These are phyloP conservation scores for Phyllosticta capitalensis DNA, from an alignment of 2,329 filamentous ascomycete species.

Conservation along the genomic window DNA sequence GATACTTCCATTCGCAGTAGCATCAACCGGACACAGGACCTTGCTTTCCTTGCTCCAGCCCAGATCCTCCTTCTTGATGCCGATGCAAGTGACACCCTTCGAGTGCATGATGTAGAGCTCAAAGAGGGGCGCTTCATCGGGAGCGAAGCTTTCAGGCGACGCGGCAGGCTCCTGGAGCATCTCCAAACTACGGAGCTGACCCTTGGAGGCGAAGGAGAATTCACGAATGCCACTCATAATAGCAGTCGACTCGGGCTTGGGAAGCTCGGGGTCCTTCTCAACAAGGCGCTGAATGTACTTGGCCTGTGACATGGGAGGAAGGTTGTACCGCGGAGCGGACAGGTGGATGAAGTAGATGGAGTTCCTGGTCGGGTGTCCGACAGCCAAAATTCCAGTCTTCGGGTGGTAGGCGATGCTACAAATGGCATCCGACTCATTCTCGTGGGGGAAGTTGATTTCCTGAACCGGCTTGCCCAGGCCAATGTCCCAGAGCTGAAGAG, in stretches of 20 bases:
- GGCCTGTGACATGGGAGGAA: slow-evolving; percentile 73
- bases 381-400: slow-evolving; percentile 81
- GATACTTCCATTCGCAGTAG: slow-evolving; percentile 63
- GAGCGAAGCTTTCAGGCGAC: slow-evolving; percentile 42
- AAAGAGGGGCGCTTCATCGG: slow-evolving; percentile 68
- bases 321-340: slow-evolving; percentile 84
- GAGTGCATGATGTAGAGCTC: slow-evolving; percentile 98
- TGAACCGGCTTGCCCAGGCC: slow-evolving; percentile 91
- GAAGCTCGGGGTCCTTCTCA: slow-evolving; percentile 47
- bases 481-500: slow-evolving; percentile 95
- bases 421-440: slow-evolving; percentile 93
- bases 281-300: slow-evolving; percentile 74
- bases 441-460: slow-evolving; percentile 91
- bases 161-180: slow-evolving; percentile 67
- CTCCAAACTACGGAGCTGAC: slow-evolving; percentile 79
- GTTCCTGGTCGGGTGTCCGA: slow-evolving; percentile 93
- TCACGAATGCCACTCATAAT: slow-evolving; percentile 96
- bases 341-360: slow-evolving; percentile 95
- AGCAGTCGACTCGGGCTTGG: slow-evolving; percentile 85
- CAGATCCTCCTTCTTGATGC: slow-evolving; percentile 77
- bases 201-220: slow-evolving; percentile 82
- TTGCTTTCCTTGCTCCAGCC: slow-evolving; percentile 90
- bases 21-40: slow-evolving; percentile 69
- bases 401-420: slow-evolving; percentile 96
- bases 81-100: slow-evolving; percentile 84